These are phyloP conservation scores for Backusella westeae DNA, from an alignment of 192 early-diverging fungal genomes.

Conservation along the genomic window DNA sequence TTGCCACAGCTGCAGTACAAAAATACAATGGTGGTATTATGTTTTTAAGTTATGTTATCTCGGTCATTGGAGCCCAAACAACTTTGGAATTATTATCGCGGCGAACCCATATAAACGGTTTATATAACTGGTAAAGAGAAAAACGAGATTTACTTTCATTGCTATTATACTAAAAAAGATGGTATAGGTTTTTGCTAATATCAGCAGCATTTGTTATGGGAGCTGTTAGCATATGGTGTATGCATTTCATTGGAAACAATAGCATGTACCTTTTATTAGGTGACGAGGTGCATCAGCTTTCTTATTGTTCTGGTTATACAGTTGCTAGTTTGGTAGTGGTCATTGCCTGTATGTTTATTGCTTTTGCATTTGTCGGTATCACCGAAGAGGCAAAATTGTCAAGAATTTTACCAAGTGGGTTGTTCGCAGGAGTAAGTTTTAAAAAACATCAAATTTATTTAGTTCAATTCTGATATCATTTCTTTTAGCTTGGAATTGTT, in stretches of 20 bases:
- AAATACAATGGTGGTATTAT: slow-evolving; percentile 29
- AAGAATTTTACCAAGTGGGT: slow-evolving; percentile 37
- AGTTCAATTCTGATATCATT: not conserved
- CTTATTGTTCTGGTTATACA: slow-evolving; percentile 33
- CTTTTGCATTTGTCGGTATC: slow-evolving; percentile 34
- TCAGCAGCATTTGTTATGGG: slow-evolving; percentile 40
- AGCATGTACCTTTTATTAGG: slow-evolving; percentile 21
- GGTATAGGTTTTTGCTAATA: slow-evolving; percentile 30
- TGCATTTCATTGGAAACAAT: slow-evolving; percentile 46
- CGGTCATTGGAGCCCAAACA: slow-evolving; percentile 38
- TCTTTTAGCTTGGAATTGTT: slow-evolving; percentile 26
- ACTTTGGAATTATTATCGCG: slow-evolving; percentile 39
- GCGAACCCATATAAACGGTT: slow-evolving; percentile 32
- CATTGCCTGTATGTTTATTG: slow-evolving; percentile 28
- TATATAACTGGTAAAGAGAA: slow-evolving; percentile 29
- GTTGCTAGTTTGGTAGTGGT: slow-evolving; percentile 31
- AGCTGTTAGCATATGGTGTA: slow-evolving; percentile 42
- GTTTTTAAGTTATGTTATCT: slow-evolving; percentile 33
- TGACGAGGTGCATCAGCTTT: slow-evolving; percentile 16
- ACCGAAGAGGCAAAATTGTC: slow-evolving; percentile 30
- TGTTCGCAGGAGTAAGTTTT: slow-evolving; percentile 31
- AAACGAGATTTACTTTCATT: not conserved
- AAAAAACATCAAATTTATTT: not conserved
- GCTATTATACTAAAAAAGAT: not conserved
- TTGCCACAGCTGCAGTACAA: slow-evolving; percentile 8